Base-by-base conservation (phyloP, 164 flowering plant genomes). In the Tetrastigma voinierianum region DNA sequence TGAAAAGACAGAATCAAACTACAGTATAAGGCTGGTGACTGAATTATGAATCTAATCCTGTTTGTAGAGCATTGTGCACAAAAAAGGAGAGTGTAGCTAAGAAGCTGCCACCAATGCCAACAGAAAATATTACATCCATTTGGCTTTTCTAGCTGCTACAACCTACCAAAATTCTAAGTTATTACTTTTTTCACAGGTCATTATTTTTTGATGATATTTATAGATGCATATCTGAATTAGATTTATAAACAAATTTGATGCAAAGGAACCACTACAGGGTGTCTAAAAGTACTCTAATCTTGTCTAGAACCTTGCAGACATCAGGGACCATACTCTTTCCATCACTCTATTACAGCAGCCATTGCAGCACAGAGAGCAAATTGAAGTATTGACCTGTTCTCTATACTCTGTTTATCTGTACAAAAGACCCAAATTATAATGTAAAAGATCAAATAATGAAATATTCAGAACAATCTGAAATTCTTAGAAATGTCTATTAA, bases 271-370 rank as follows among this genome's bases (percentile, higher is more conserved):
- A 82, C 72, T 86, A 62, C 99, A 91, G 68, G 93, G 72, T 61
- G 72, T 88, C 67, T 96, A 95, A 81, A 59, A 95, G 92, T n/a
- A 86, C 90, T 23, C 63, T 63, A 65, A 95, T 95, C 84, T 95
- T 92, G 81, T 95, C 94, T 59, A 90, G 77, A 58, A 95, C 99
- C 53, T 83, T 77, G 98, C 99, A 92, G 63, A 95, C 99, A 60
- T 91, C 98, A 2, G 97, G 90, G 58, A 93, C 98, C 43, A 93
- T 93, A 77, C 93, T 93, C 76, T n/a, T n/a, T n/a, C n/a, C n/a
- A n/a, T n/a, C n/a, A n/a, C n/a, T n/a, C n/a, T n/a, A n/a, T n/a
- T n/a, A 82, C 87, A 19, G 86, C 71, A 75, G 87, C 93, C 74
- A 88, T 87, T 61, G 95, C 75, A 72, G 95, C 94, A 67, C 97